Base-by-base conservation (phyloP, 257 asterid genomes). In the Rhazya stricta region DNA sequence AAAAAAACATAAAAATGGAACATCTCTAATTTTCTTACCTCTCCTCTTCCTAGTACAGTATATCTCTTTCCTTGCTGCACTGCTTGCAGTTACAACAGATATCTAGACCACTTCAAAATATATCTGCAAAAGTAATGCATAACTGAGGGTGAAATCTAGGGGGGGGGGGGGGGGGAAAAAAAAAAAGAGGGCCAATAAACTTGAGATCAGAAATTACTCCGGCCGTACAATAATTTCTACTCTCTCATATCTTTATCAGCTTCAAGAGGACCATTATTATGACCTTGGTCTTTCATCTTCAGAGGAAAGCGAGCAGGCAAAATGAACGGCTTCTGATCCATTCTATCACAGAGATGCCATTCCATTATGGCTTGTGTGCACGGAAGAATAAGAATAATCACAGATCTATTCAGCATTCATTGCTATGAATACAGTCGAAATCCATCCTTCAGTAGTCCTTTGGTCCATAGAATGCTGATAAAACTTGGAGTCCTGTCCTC, bases 341-440 rank as follows among this genome's bases (percentile, higher is more conserved):
- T 53, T 58, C 25, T 46, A 29, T 45, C n/a, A 27, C 12, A 3
- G 18, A 23, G 41, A 58, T 69, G 25, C 25, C 61, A 9, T 62
- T 23, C 51, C 37, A 36, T 23, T 42, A 36, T 39, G 13, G 61
- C 69, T 58, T 72, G 43, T 25, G 6, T 13, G 19, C 16, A 39
- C 65, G 34, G 56, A 65, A 43, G 74, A 67, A 43, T 32, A 37
- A 69, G 83, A 76, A 80, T 68, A 76, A 67, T 76, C 72, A 65
- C 72, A 74, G 76, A 79, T 79, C 76, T 74, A 60, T 25, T 15
- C 50, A 63, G 29, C 74, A 16, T 58, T 42, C 60, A 58, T 29
- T 4, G 21, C 13, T 50, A 50, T 21, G 21, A 19, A 9, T n/a
- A 27, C 41, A 16, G 11, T 25, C 23, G 21, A 41, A 51, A 65